These are phyloP conservation scores for Chionographis japonica DNA, from an alignment of 106 monocot species.

Conservation along the genomic window DNA sequence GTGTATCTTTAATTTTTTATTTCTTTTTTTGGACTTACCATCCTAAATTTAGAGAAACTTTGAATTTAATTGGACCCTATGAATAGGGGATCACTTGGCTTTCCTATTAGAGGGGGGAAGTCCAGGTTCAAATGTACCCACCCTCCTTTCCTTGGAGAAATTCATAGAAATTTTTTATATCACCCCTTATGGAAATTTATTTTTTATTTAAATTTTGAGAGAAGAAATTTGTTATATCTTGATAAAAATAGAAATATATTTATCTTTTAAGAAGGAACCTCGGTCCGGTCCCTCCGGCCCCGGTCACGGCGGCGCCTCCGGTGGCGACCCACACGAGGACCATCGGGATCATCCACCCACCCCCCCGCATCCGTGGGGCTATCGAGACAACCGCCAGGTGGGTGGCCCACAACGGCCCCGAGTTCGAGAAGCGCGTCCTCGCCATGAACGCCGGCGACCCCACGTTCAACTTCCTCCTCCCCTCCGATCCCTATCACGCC, in stretches of 20 bases:
- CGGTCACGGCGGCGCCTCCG: slow-evolving; percentile 30
- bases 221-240: slow-evolving; percentile 12
- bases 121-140: no score
- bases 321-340: slow-evolving; percentile 88
- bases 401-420: slow-evolving; percentile 91
- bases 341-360: slow-evolving; percentile 96
- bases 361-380: slow-evolving; percentile 82
- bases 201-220: no score
- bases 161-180: no score
- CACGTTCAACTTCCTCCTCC: slow-evolving; percentile 84
- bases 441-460: slow-evolving; percentile 71
- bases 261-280: slow-evolving; percentile 21
- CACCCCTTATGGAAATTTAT: no score
- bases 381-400: slow-evolving; percentile 90
- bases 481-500: slow-evolving; percentile 84
- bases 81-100: no score
- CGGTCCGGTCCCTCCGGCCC: slow-evolving; percentile 44
- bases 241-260: no score
- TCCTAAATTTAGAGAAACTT: no score
- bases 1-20: no score
- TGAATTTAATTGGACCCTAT: no score
- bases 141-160: no score
- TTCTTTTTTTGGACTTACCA: no score
- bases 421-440: slow-evolving; percentile 82
- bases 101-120: no score